phyloP scores from a whole-genome alignment of 345 rosid genomes.

The Salix arbutifolia region DNA sequence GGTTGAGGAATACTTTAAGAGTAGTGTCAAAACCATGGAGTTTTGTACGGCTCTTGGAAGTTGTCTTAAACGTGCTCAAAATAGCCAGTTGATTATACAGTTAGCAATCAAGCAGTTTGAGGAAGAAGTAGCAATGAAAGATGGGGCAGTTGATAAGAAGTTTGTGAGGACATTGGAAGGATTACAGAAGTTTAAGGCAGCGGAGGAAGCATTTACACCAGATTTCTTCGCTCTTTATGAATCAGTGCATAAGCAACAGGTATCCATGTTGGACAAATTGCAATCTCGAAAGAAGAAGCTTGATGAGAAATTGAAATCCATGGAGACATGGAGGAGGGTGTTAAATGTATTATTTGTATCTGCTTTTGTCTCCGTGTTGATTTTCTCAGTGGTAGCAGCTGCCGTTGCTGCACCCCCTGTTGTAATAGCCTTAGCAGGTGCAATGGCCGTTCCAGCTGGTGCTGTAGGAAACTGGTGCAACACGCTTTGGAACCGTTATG shows the following conservation, averaged over 20 bases:
- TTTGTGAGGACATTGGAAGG: slow-evolving; percentile 62
- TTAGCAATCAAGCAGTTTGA: slow-evolving; percentile 58
- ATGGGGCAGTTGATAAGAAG: slow-evolving; percentile 32
- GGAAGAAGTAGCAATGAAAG: slow-evolving; percentile 38
- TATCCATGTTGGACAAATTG: slow-evolving; percentile 48
- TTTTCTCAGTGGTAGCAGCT: slow-evolving; percentile 90
- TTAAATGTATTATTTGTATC: slow-evolving; percentile 70
- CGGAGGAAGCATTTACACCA: slow-evolving; percentile 62
- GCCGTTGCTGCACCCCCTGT: no score
- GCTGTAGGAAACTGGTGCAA: no score
- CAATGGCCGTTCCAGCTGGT: no score
- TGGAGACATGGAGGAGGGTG: slow-evolving; percentile 72
- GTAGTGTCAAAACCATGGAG: slow-evolving; percentile 57
- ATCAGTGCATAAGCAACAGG: slow-evolving; percentile 48
- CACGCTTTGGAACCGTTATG: no score
- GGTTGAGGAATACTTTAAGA: slow-evolving; percentile 67
- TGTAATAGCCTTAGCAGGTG: no score
- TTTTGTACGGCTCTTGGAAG: slow-evolving; percentile 67
- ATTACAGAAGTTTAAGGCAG: slow-evolving; percentile 53
- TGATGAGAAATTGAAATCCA: slow-evolving; percentile 54
- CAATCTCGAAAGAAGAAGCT: slow-evolving; percentile 47
- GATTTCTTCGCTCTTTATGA: slow-evolving; percentile 55
- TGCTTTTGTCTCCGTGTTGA: slow-evolving; percentile 61
- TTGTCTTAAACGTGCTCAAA: slow-evolving; percentile 60
- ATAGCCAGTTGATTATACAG: slow-evolving; percentile 61